phyloP scores from a whole-genome alignment of 2,329 filamentous ascomycete genomes.

The Aureobasidium sp. region DNA sequence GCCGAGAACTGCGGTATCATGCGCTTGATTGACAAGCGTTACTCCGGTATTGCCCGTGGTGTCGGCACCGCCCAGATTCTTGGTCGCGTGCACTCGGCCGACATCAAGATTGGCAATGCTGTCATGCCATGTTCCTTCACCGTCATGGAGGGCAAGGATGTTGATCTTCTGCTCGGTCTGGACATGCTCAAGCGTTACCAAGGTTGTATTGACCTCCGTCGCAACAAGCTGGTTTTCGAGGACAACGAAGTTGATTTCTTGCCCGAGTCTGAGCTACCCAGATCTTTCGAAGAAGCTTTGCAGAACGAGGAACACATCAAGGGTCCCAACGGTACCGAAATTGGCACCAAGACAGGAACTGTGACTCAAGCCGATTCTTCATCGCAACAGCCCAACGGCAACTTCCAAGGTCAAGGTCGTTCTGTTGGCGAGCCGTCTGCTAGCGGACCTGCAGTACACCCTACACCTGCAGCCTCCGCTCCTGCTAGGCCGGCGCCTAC shows the following conservation, averaged over 20 bases:
- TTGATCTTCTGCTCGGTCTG: slow-evolving; percentile 83
- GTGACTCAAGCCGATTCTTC: slow-evolving; percentile 48
- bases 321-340: slow-evolving; percentile 80
- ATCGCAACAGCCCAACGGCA: slow-evolving; percentile 17
- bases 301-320: slow-evolving; percentile 69
- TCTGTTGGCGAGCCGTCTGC: slow-evolving; percentile 19
- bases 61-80: slow-evolving; percentile 93
- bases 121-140: slow-evolving; percentile 93
- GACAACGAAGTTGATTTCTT: slow-evolving; percentile 83
- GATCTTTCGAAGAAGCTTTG: slow-evolving; percentile 56
- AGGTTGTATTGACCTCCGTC: slow-evolving; percentile 78
- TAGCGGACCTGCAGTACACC: slow-evolving; percentile 8
- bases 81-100: slow-evolving; percentile 87
- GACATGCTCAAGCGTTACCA: slow-evolving; percentile 98
- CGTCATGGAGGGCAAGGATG: slow-evolving; percentile 97
- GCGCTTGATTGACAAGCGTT: slow-evolving; percentile 86
- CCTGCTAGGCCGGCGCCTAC: slow-evolving; percentile 11
- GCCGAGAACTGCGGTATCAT: slow-evolving; percentile 92
- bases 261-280: slow-evolving; percentile 90
- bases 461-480: slow-evolving; percentile 14
- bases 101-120: slow-evolving; percentile 83
- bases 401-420: slow-evolving; percentile 26
- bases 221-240: slow-evolving; percentile 79
- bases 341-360: slow-evolving; percentile 75
- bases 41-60: slow-evolving; percentile 82